A percentile compares a stretch with the other conserved stretches of the same genome.
Conservation (phyloP, 2,329 filamentous ascomycete genomes). For the Dactylellina drechsleri region DNA sequence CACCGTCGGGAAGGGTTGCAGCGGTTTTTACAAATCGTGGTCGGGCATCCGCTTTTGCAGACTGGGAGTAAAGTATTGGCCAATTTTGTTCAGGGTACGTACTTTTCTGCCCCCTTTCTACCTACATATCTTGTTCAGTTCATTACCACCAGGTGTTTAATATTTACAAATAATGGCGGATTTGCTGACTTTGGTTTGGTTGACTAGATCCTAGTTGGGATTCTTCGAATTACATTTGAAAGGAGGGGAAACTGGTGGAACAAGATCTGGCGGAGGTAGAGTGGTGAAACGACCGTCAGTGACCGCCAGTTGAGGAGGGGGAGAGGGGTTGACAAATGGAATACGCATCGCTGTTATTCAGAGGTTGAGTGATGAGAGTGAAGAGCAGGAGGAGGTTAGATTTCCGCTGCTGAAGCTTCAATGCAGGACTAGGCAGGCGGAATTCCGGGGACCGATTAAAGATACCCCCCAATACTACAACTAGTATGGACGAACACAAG, state of each 20-base stretch:
- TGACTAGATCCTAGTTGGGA: conserved; percentile 65
- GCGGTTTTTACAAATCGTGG: conserved; percentile 96
- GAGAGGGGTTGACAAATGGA: not conserved
- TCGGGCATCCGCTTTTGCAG: conserved; percentile 93
- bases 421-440: too few species aligned
- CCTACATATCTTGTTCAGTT: not conserved
- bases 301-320: conserved; percentile 6
- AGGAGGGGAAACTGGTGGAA: conserved; percentile 47
- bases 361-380: not conserved
- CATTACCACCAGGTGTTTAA: conserved; percentile 35
- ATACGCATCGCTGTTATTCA: too few species aligned
- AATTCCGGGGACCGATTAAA: conserved; percentile 3
- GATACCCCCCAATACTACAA: conserved; percentile 7
- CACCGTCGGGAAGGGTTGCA: conserved; percentile 89
- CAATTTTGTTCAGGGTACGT: conserved; percentile 91
- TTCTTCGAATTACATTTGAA: conserved; percentile 56
- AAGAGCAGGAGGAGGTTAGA: not conserved
- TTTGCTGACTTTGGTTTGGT: conserved; percentile 3
- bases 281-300: conserved; percentile 27
- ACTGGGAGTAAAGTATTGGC: conserved; percentile 97
- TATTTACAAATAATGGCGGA: not conserved
- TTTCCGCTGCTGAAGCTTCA: too few species aligned
- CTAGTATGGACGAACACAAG: not conserved
- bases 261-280: conserved; percentile 47
- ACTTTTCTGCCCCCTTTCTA: not conserved